phyloP scores from a whole-genome alignment of 495 filamentous ascomycete species.

The Terfezia claveryi region DNA sequence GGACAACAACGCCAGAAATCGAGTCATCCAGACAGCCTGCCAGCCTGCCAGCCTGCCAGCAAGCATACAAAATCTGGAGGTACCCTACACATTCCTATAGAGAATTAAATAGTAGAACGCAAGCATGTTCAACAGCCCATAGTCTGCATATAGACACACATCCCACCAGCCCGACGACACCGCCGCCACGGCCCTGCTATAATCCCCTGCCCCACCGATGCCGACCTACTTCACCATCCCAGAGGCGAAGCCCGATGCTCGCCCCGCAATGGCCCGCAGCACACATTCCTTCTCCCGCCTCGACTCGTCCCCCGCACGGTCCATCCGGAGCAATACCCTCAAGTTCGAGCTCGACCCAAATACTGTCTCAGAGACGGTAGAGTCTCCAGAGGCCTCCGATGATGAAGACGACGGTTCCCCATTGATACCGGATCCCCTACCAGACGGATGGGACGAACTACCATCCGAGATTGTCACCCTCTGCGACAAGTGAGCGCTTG shows the following conservation, averaged over 20 bases:
- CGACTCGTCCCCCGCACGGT: conserved; percentile 4
- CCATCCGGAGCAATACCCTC: background rate
- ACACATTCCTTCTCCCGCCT: conserved; percentile 22
- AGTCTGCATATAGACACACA: too few species aligned
- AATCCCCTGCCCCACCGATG: background rate
- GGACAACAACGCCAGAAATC: too few species aligned
- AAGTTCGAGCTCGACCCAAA: background rate
- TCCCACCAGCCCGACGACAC: too few species aligned
- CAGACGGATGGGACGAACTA: conserved; percentile 52
- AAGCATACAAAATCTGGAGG: too few species aligned
- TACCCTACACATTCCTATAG: too few species aligned
- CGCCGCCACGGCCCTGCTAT: too few species aligned
- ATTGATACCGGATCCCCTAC: conserved; percentile 6
- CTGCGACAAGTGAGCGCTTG: conserved; percentile 48
- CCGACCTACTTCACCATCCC: background rate
- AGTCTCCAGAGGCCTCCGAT: conserved; percentile 34
- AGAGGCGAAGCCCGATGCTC: conserved; percentile 4
- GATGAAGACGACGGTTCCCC: conserved; percentile 22
- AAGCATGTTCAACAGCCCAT: too few species aligned
- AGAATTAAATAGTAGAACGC: too few species aligned
- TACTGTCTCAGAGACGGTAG: conserved; percentile 25
- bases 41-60: too few species aligned
- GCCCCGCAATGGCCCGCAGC: conserved; percentile 10
- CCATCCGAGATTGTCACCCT: conserved; percentile 81
- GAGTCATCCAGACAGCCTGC: too few species aligned